phyloP scores from a whole-genome alignment of 2,329 filamentous ascomycete species.

The Atkinsonella texensis region DNA sequence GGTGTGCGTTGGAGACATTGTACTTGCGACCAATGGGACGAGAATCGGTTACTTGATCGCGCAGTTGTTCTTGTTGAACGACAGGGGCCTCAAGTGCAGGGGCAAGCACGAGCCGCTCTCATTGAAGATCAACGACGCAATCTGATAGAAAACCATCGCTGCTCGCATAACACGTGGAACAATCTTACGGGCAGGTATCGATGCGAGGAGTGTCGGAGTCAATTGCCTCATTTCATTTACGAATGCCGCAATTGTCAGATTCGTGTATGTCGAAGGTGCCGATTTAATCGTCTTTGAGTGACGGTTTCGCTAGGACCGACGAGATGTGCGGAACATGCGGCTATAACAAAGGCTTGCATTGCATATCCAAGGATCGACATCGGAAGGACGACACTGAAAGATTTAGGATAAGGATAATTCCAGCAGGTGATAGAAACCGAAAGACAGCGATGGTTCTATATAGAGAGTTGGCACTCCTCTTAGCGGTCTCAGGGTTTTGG shows the following conservation, averaged over 20 bases:
- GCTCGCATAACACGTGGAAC: background rate
- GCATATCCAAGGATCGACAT: no score
- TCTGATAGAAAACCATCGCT: slow-evolving; percentile 2
- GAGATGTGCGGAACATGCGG: no score
- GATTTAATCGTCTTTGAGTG: background rate
- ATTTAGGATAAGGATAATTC: no score
- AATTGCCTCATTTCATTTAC: slow-evolving; percentile 29
- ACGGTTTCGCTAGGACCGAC: no score
- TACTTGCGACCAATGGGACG: slow-evolving; percentile 24
- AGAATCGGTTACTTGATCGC: slow-evolving; percentile 10
- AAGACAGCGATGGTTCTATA: no score
- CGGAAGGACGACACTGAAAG: no score
- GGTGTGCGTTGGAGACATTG: slow-evolving; percentile 30
- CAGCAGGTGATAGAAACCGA: no score
- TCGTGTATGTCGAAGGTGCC: background rate
- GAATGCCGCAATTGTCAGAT: slow-evolving; percentile 31
- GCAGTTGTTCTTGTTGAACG: background rate
- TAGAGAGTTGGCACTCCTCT: no score
- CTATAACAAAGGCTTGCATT: no score
- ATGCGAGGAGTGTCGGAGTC: slow-evolving; percentile 6
- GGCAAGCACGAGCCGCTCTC: background rate
- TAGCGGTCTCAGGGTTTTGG: no score
- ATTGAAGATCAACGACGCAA: background rate
- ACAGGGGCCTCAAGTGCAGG: background rate
- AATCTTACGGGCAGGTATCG: background rate